Evolutionary conservation across 306 rosid genomes (phyloP).

Genomic region (Vigna angularis): DNA sequence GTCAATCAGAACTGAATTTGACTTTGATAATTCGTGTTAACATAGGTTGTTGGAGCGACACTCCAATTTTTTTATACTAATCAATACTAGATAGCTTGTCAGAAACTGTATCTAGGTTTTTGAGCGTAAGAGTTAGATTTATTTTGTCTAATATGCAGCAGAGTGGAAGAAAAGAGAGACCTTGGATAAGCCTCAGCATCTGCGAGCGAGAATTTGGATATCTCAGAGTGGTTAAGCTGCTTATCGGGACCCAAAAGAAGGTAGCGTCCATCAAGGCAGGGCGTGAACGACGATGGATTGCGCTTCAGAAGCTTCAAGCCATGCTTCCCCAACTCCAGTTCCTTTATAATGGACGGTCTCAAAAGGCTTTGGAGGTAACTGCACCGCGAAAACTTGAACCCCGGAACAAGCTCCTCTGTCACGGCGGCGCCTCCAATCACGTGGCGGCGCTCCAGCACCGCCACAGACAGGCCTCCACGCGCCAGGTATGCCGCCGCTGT

Average conservation of each 20-base stretch:
- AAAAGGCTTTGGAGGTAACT: constrained; percentile 94
- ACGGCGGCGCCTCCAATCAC: constrained; percentile 94
- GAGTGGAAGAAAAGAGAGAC: constrained; percentile 44
- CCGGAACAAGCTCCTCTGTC: constrained; percentile 82
- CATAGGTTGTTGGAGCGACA: not conserved
- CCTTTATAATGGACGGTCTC: constrained; percentile 82
- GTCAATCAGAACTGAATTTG: not conserved
- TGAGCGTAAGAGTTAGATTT: not conserved
- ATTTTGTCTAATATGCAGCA: not conserved
- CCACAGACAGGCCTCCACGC: constrained; percentile 89
- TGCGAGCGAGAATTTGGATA: constrained; percentile 74
- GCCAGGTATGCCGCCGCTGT: constrained; percentile 93
- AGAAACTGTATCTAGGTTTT: not conserved
- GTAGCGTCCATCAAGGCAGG: constrained; percentile 88
- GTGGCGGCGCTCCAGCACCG: constrained; percentile 92
- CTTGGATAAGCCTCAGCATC: constrained; percentile 90
- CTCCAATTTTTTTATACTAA: not conserved
- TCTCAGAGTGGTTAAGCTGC: constrained; percentile 73
- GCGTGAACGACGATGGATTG: constrained; percentile 91
- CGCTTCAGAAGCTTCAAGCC: constrained; percentile 86
- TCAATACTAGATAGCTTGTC: not conserved
- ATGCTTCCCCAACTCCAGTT: constrained; percentile 75
- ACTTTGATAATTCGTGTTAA: not conserved
- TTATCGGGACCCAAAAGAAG: constrained; percentile 83
- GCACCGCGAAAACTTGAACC: constrained; percentile 94